Percentiles rank a stretch among this genome's conserved stretches.
These are phyloP conservation scores for Laguncularia racemosa DNA, from an alignment of 345 rosid species.

Conservation along the genomic window DNA sequence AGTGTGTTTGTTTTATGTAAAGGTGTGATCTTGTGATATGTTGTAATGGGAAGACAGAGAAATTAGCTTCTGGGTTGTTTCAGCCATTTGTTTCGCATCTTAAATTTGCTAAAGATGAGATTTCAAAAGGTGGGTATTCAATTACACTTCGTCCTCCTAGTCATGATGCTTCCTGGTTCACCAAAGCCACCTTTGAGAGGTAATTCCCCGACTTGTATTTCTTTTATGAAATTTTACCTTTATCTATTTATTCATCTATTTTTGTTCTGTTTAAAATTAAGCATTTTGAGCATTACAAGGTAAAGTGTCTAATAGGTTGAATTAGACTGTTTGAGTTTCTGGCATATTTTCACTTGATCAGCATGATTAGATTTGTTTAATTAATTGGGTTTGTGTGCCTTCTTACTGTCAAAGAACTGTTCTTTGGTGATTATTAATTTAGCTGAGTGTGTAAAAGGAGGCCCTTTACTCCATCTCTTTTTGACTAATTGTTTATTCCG, in stretches of 20 bases:
- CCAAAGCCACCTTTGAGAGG: slow-evolving; percentile 83
- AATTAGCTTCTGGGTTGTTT: slow-evolving; percentile 74
- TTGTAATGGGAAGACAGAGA: slow-evolving; percentile 59
- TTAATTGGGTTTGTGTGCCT: too few relatives aligned
- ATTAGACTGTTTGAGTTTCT: neutral
- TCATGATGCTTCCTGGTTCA: slow-evolving; percentile 57
- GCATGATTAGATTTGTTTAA: too few relatives aligned
- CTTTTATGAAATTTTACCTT: neutral
- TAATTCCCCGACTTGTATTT: slow-evolving; percentile 10
- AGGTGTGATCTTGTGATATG: slow-evolving; percentile 80
- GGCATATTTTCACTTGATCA: too few relatives aligned
- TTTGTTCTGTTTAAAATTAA: too few relatives aligned
- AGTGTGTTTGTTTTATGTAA: slow-evolving; percentile 5
- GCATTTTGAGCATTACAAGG: neutral
- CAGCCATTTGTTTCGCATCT: slow-evolving; percentile 78
- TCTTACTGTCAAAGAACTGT: too few relatives aligned
- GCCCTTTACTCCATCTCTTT: too few relatives aligned
- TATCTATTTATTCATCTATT: too few relatives aligned
- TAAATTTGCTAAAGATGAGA: slow-evolving; percentile 65
- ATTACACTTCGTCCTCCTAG: slow-evolving; percentile 61
- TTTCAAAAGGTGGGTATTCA: slow-evolving; percentile 81
- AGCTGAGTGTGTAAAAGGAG: too few relatives aligned
- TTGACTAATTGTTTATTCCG: too few relatives aligned
- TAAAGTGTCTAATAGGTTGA: neutral
- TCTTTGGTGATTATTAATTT: too few relatives aligned